Base-by-base conservation (phyloP, 345 rosid genomes). In the Eucalyptus virginea region DNA sequence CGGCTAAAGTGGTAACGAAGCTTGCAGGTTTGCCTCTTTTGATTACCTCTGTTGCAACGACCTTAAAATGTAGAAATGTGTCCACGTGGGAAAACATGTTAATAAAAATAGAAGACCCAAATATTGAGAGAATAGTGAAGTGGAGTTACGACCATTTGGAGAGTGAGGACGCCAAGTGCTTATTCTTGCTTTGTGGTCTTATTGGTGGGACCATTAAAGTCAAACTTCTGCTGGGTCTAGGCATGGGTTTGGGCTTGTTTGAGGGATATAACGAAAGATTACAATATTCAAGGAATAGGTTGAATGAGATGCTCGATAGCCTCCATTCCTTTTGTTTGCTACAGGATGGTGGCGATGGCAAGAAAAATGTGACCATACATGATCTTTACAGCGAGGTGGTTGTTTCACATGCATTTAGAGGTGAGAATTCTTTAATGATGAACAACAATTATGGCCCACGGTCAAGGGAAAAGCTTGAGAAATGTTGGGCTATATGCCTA, bases 271-370 rank as follows among this genome's bases (percentile, higher is more conserved):
- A 0, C 4, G n/a, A n/a, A 60, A 8, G 8, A 28, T 60, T 60
- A 0, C 17, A 28, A 28, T 3, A 0, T 28, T 3, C 17, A 12
- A 60, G 69, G 2, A 9, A 60, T 6, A 13, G 8, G 12, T 28
- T 60, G 32, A 3, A 28, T 12, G 6, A 1, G 0, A 28, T 6
- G 32, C 67, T 60, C 32, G 0, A 2, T 6, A 4, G 4, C 2
- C 19, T 65, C 21, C 37, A 2, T 49, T 49, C 51, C 17, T 1
- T 49, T 49, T 49, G 51, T 49, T 49, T 49, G 51, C 4, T 49
- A 2, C 51, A 4, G 2, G 51, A 49, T 49, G 51, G 17, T 4
- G 51, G 51, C 17, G 17, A 49, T 49, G 14, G 1, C 1, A 49
- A 49, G 6, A 1, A 49, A 13, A 49, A 49, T 49, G 51, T 49